Evolutionary conservation across 2,329 filamentous ascomycete species (phyloP).

Genomic region (Ceratocystis harringtonii): DNA sequence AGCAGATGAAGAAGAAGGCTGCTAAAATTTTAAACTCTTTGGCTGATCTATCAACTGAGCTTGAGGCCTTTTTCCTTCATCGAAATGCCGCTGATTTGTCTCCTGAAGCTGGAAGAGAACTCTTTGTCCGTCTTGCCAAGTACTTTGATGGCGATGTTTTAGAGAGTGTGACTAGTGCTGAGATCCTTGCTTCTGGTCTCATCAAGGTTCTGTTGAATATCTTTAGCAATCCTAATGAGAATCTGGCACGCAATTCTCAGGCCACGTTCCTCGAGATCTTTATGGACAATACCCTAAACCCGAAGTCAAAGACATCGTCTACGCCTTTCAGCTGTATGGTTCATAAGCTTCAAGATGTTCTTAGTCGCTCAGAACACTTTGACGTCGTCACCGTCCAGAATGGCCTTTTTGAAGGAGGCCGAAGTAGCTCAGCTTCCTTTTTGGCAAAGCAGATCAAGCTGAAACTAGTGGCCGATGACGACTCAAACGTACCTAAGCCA

Average conservation of each 20-base stretch:
- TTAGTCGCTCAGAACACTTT: slow-evolving; percentile 95
- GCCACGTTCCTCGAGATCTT: slow-evolving; percentile 82
- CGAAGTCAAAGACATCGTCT: slow-evolving; percentile 51
- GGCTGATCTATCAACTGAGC: slow-evolving; percentile 53
- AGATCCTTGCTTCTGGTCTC: slow-evolving; percentile 78
- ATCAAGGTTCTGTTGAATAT: slow-evolving; percentile 71
- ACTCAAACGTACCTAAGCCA: slow-evolving; percentile 71
- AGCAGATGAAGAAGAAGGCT: slow-evolving; percentile 64
- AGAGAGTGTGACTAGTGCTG: slow-evolving; percentile 89
- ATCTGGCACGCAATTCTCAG: slow-evolving; percentile 50
- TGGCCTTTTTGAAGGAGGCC: slow-evolving; percentile 76
- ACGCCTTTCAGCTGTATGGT: slow-evolving; percentile 85
- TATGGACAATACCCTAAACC: slow-evolving; percentile 60
- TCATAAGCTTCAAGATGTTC: slow-evolving; percentile 84
- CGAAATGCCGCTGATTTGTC: slow-evolving; percentile 33
- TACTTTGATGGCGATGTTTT: slow-evolving; percentile 83
- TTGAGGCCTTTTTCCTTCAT: slow-evolving; percentile 54
- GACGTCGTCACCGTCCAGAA: slow-evolving; percentile 93
- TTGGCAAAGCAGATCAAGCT: slow-evolving; percentile 87
- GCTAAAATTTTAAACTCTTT: slow-evolving; percentile 58
- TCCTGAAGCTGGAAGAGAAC: slow-evolving; percentile 39
- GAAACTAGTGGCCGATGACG: slow-evolving; percentile 75
- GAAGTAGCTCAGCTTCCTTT: slow-evolving; percentile 88
- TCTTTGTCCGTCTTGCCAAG: slow-evolving; percentile 62
- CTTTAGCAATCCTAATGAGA: slow-evolving; percentile 56